Base-by-base conservation (phyloP, 192 early-diverging fungal genomes). In the Coemansia sp. region DNA sequence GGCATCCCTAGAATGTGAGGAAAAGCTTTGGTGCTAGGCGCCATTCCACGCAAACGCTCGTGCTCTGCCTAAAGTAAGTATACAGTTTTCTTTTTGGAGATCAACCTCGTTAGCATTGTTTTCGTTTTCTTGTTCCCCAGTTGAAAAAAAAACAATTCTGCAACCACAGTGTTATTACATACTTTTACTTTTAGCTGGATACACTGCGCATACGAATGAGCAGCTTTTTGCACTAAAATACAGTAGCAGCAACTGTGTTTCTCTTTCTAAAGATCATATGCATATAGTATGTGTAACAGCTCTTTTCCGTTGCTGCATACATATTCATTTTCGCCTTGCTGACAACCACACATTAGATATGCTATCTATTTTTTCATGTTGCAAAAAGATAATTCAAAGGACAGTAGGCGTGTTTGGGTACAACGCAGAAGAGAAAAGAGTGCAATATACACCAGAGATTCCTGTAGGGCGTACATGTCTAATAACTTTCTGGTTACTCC, bases 251-350 rank as follows among this genome's bases (percentile, higher is more conserved):
- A 54, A 12, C 21, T 22, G 13, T 26, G 22, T 26, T 54, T 26
- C 11, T 54, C 2, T 26, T 54, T 22, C 11, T 26, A 18, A 16
- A 3, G 4, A 19, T 41, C 40, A 18, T 39, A 19, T 19, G 57
- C 37, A 40, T 59, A 16, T 18, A 59, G 6, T 37, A 41, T n/a
- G 39, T n/a, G n/a, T n/a, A 47, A 47, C n/a, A 47, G 0, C 1
- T 52, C 21, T 9, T 22, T 16, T 15, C 13, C 39, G 36, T 41
- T 59, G 57, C 12, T 40, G 39, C 57, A 37, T 41, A 40, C 36
- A 40, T 19, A 41, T 59, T 59, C 51, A 54, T 54, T 54, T 54
- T 41, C 18, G 57, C 57, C 57, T 41, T 59, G 26, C 57, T 16
- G 57, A 59, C 39, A 59, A 39, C 57, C 39, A 59, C 40, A 22